Base-by-base conservation (phyloP, 345 rosid species). In the Salix koriyanagi region DNA sequence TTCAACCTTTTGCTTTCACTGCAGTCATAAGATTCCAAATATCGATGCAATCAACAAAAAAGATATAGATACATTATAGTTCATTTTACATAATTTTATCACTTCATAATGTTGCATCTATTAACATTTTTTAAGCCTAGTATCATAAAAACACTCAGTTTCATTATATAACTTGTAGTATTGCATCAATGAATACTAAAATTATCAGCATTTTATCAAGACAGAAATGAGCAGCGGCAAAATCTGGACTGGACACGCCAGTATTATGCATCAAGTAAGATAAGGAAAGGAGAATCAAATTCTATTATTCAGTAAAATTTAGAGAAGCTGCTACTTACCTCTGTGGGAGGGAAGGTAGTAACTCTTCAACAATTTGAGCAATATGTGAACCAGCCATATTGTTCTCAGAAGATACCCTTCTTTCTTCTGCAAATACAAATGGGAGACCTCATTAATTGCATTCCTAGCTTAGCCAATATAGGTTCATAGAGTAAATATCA, bases 1-100 rank as follows among this genome's bases (percentile, higher is more conserved):
- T 86, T 80, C 74, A 88, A 60, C 73, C 58, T 88, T 69, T 86
- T 79, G 48, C 85, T 75, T 71, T 50, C 83, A 70, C 91, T 91
- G 92, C 83, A 81, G 30, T 50, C 36, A 75, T 4, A 69, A 77
- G 50, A 58, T 44, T 14, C 60, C 48, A 65, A 72, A 37, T 2
- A n/a, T 37, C 18, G 6, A 56, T 16, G 62, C 34, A 30, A 21
- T 46, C 23, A 11, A 2, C 1, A n/a, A 21, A 54, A 54, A 5
- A 18, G 56, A 46, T 46, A 15, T 46, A 15, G 52, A 46, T 46
- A 14, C 18, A 14, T 46, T 15, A 46, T 14, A 12, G 52, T 46
- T 46, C 52, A 46, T 46, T 46, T 13, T 46, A 13, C 6, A 15
- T 46, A 14, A 46, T 4, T 46, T 15, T 14, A 15, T 46, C 1